A percentile compares a stretch with the other conserved stretches of the same genome.
Evolutionary conservation across 208 protist genomes (phyloP).

Genomic region (Leishmania gerbilli): DNA sequence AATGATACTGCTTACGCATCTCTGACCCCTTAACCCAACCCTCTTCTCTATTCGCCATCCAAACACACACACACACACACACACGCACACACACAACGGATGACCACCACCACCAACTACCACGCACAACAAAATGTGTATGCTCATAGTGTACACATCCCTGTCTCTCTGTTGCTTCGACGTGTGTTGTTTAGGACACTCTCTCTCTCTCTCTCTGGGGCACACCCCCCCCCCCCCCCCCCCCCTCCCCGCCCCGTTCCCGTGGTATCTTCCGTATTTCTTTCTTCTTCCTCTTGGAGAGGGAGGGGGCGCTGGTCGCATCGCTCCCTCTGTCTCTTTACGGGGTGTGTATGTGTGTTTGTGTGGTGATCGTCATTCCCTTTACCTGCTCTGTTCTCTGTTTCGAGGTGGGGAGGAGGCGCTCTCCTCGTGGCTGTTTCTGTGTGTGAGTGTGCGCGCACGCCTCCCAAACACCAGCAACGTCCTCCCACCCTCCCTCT

Average conservation of each 20-base stretch:
- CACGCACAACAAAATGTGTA: neutral
- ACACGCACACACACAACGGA: neutral
- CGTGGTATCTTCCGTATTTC: too few relatives aligned
- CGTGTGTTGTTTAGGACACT: neutral
- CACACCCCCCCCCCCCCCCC: too few relatives aligned
- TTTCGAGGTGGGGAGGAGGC: neutral
- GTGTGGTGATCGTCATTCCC: neutral
- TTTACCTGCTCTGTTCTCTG: constrained; percentile 3
- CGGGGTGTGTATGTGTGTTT: neutral
- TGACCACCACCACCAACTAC: neutral
- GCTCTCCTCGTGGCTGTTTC: neutral
- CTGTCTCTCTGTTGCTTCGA: too few relatives aligned
- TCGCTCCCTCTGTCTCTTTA: neutral
- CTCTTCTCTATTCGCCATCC: neutral
- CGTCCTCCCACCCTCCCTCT: neutral
- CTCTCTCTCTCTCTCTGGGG: neutral
- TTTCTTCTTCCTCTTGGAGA: neutral
- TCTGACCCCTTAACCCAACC: neutral
- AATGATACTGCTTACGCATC: neutral
- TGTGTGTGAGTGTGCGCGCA: neutral
- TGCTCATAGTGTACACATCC: neutral
- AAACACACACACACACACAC: neutral
- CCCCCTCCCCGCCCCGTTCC: too few relatives aligned
- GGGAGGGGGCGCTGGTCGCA: neutral
- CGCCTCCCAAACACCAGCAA: neutral